These are phyloP conservation scores for Withania somnifera DNA, from an alignment of 305 asterid species.

Conservation along the genomic window DNA sequence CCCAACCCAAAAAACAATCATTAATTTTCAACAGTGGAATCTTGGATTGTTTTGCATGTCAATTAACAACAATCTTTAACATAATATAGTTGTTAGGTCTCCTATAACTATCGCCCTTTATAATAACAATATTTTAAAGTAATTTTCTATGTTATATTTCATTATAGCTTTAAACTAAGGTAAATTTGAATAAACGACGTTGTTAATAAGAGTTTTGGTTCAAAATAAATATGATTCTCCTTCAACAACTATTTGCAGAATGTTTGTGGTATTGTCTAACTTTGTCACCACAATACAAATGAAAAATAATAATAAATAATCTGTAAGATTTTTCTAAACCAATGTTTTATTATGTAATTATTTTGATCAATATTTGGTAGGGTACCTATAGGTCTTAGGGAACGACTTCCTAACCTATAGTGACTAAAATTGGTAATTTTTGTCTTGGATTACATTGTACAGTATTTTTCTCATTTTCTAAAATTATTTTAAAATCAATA, in stretches of 20 bases:
- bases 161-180: background rate
- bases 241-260: background rate
- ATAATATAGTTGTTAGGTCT: background rate
- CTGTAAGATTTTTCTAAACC: background rate
- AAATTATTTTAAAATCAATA: background rate
- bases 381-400: background rate
- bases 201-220: background rate
- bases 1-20: too few species aligned
- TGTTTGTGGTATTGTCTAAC: background rate
- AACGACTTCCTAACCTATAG: background rate
- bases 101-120: background rate
- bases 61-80: too few species aligned
- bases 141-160: background rate
- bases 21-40: background rate
- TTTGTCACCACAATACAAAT: background rate
- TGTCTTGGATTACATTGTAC: background rate
- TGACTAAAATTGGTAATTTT: background rate
- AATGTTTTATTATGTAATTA: background rate
- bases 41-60: background rate
- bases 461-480: background rate
- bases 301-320: background rate
- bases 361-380: background rate
- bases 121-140: background rate
- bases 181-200: background rate
- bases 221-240: background rate